Evolutionary conservation across 352 stramenopile genomes (phyloP).

Genomic region (Pythium apleroticum): DNA sequence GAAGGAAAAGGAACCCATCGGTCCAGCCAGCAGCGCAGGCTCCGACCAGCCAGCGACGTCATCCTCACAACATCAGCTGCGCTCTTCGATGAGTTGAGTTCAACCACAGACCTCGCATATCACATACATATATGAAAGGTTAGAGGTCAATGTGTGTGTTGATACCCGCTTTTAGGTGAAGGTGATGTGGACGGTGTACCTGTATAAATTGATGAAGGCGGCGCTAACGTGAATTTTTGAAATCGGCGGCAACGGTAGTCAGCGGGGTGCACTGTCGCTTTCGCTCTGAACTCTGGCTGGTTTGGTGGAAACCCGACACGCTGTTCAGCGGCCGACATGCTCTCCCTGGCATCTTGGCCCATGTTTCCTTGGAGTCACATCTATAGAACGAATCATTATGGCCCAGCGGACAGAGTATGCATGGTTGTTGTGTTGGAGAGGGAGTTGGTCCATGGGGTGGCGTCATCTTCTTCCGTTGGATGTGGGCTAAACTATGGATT

Average conservation of each 20-base stretch:
- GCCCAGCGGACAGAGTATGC: no score
- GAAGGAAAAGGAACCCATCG: constrained; percentile 6
- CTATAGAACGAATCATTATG: background rate
- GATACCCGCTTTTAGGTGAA: background rate
- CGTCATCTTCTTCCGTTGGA: background rate
- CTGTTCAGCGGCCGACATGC: background rate
- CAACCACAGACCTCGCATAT: background rate
- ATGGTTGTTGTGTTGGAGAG: background rate
- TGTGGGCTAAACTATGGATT: background rate
- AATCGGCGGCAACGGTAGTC: background rate
- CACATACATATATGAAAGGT: background rate
- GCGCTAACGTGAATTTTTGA: constrained; percentile 3
- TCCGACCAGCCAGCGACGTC: constrained; percentile 9
- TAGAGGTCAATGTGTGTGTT: background rate
- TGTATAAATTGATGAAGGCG: background rate
- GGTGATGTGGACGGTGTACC: background rate
- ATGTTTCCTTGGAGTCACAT: background rate
- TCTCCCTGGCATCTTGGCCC: no score
- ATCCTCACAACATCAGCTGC: background rate
- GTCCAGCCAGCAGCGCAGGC: background rate
- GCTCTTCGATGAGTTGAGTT: constrained; percentile 4
- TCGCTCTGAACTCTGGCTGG: background rate
- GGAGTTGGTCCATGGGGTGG: background rate
- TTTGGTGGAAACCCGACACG: background rate
- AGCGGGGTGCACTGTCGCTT: background rate